Conservation (phyloP, 345 rosid genomes). For the Eucalyptus sideroxylon region DNA sequence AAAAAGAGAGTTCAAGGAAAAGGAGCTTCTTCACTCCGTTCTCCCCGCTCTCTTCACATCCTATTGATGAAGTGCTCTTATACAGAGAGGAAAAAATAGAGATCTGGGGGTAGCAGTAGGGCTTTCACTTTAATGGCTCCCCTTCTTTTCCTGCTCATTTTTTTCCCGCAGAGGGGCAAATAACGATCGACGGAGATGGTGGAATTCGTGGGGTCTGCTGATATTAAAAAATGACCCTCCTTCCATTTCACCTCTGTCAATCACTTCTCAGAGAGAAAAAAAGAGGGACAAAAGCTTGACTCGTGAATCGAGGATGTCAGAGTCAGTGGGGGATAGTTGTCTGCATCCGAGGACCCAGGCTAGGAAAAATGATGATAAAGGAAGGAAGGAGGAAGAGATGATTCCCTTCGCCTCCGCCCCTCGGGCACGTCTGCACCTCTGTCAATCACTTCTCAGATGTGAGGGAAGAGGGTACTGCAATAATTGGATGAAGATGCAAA, state of each 20-base stretch:
- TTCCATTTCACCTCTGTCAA: neutral
- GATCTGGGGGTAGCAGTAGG: neutral
- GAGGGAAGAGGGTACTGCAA: no score
- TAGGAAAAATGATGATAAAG: neutral
- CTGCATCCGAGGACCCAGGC: neutral
- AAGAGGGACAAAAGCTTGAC: neutral
- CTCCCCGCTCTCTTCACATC: neutral
- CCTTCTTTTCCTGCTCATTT: no score
- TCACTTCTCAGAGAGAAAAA: neutral
- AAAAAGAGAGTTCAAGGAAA: neutral
- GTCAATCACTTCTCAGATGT: no score
- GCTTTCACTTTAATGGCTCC: no score
- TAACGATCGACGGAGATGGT: neutral
- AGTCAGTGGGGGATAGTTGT: neutral
- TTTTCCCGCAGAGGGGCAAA: neutral
- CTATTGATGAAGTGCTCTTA: neutral
- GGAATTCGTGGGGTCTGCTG: neutral
- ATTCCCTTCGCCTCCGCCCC: no score
- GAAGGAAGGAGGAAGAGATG: neutral
- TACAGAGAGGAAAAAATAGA: neutral
- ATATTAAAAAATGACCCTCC: neutral
- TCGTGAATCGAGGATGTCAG: neutral
- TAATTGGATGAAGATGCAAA: no score
- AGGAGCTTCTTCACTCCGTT: neutral
- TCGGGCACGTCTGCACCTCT: no score